A percentile compares a stretch with the other conserved stretches of the same genome.
These are phyloP conservation scores for Draba incana DNA, from an alignment of 345 rosid species.

Conservation along the genomic window DNA sequence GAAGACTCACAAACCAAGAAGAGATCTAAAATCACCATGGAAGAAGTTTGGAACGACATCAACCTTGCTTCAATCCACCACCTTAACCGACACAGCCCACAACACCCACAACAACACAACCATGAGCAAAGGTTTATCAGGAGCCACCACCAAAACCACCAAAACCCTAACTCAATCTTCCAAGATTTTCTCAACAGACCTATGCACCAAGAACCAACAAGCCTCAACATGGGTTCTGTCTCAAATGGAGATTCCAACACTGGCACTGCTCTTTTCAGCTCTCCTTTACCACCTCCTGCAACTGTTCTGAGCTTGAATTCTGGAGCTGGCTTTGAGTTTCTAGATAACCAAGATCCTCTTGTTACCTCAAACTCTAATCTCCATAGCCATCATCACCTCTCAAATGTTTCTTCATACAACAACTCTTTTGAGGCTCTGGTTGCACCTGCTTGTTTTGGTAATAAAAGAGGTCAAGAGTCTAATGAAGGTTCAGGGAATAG, in stretches of 20 bases:
- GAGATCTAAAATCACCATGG: slow-evolving; percentile 56
- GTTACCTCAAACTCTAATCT: slow-evolving; percentile 38
- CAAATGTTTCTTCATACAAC: slow-evolving; percentile 40
- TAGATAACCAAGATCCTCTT: slow-evolving; percentile 46
- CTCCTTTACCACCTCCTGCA: slow-evolving; percentile 48
- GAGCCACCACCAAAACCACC: slow-evolving; percentile 22
- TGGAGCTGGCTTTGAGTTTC: slow-evolving; percentile 56
- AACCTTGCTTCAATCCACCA: slow-evolving; percentile 56
- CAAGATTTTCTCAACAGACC: slow-evolving; percentile 74
- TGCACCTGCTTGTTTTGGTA: slow-evolving; percentile 49
- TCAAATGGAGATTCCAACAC: slow-evolving; percentile 9
- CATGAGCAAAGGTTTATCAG: slow-evolving; percentile 34
- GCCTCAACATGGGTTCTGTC: slow-evolving; percentile 33
- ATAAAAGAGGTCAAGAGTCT: slow-evolving; percentile 53
- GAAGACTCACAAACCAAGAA: slow-evolving; percentile 30
- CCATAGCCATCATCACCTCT: slow-evolving; percentile 35
- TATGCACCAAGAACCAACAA: slow-evolving; percentile 40
- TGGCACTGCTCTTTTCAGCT: slow-evolving; percentile 35
- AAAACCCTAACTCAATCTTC: slow-evolving; percentile 50
- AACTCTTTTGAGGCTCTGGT: slow-evolving; percentile 46
- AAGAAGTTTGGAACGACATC: slow-evolving; percentile 84
- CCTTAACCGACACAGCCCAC: slow-evolving; percentile 38
- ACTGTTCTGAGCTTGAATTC: slow-evolving; percentile 68
- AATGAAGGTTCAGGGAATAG: slow-evolving; percentile 50
- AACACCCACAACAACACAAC: slow-evolving; percentile 33